Evolutionary conservation across 768 basidiomycete species (phyloP).

Genomic region (Macrolepiota albuminosa): DNA sequence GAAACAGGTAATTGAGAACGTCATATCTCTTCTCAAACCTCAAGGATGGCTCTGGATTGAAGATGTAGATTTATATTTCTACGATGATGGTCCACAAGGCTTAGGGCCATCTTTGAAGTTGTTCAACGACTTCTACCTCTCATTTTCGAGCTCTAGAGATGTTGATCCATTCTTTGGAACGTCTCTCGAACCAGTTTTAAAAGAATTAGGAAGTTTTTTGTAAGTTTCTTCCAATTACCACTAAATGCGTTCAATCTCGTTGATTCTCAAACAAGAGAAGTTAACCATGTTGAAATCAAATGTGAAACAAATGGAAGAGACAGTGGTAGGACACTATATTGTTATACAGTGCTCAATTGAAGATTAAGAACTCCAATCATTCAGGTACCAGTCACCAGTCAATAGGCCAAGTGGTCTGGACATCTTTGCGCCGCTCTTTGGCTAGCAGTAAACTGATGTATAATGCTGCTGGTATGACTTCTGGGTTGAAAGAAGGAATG

Average conservation of each 20-base stretch:
- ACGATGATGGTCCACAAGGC: neutral
- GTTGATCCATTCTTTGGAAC: conserved; percentile 5
- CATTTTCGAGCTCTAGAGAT: neutral
- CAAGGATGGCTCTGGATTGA: conserved; percentile 9
- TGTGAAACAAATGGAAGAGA: conserved; percentile 1
- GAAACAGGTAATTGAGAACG: neutral
- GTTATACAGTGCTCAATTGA: neutral
- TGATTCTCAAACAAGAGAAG: neutral
- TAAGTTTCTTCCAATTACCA: neutral
- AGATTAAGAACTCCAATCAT: neutral
- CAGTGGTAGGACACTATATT: neutral
- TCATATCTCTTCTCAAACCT: conserved; percentile 2
- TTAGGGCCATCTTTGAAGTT: neutral
- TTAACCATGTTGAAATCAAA: neutral
- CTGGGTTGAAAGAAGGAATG: neutral
- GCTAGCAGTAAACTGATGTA: neutral
- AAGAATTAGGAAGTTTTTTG: neutral
- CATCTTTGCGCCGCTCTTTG: neutral
- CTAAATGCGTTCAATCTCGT: neutral
- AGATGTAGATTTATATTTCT: neutral
- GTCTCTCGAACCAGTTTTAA: neutral
- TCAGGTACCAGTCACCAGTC: neutral
- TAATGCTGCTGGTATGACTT: neutral
- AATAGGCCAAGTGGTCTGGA: neutral
- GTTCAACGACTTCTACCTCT: conserved; percentile 2